These are phyloP conservation scores for Atkinsonella texensis DNA, from an alignment of 2,329 filamentous ascomycete genomes.

Conservation along the genomic window DNA sequence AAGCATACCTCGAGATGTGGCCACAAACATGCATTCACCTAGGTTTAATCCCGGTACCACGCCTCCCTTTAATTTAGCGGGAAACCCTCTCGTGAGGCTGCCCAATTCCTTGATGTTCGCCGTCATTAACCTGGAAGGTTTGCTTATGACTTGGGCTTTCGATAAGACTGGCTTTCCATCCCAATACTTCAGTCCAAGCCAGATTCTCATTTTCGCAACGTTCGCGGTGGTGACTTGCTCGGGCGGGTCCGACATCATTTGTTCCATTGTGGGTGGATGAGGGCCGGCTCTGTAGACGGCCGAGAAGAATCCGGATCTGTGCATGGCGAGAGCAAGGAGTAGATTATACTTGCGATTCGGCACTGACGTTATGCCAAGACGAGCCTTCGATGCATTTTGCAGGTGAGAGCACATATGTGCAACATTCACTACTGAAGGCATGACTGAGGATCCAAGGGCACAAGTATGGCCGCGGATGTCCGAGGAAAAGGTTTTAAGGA, in stretches of 20 bases:
- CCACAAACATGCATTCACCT: slow-evolving; percentile 73
- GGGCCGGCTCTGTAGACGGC: slow-evolving; percentile 62
- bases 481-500: background rate
- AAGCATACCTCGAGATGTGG: slow-evolving; percentile 64
- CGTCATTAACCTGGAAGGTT: slow-evolving; percentile 61
- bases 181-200: slow-evolving; percentile 87
- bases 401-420: slow-evolving; percentile 79
- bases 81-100: slow-evolving; percentile 55
- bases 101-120: slow-evolving; percentile 51
- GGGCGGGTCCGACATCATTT: slow-evolving; percentile 33
- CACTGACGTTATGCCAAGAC: slow-evolving; percentile 73
- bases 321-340: slow-evolving; percentile 60
- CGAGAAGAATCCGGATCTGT: slow-evolving; percentile 71
- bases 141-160: slow-evolving; percentile 55
- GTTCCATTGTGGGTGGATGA: slow-evolving; percentile 35
- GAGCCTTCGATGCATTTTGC: slow-evolving; percentile 77
- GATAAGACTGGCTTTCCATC: slow-evolving; percentile 68
- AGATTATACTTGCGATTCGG: slow-evolving; percentile 74
- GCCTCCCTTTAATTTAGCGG: slow-evolving; percentile 44
- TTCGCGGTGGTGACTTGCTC: slow-evolving; percentile 56
- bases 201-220: slow-evolving; percentile 62
- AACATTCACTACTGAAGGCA: slow-evolving; percentile 52
- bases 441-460: slow-evolving; percentile 11
- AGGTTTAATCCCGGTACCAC: slow-evolving; percentile 63
- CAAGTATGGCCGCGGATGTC: background rate